These are phyloP conservation scores for Rhodocollybia butyracea DNA, from an alignment of 768 basidiomycete genomes.

Conservation along the genomic window DNA sequence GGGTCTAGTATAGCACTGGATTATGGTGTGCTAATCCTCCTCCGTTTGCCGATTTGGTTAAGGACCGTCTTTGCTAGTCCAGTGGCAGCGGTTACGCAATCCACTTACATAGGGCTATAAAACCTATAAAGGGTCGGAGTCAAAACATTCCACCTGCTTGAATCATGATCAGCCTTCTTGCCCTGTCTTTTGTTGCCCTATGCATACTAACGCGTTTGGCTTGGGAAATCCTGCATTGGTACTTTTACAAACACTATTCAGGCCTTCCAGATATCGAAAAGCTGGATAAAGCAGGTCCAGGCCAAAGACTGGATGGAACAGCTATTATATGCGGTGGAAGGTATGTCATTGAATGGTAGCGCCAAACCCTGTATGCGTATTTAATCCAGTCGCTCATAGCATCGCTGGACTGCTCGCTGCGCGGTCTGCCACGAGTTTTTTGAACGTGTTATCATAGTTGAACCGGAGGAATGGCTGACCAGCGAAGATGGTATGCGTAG, in stretches of 20 bases:
- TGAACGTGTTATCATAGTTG: constrained; percentile 23
- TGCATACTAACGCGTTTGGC: no score
- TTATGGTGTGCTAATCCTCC: no score
- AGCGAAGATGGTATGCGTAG: constrained; percentile 9
- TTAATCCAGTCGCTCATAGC: constrained; percentile 8
- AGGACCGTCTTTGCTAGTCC: no score
- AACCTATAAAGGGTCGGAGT: no score
- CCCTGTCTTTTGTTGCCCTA: no score
- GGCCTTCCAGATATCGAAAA: background rate
- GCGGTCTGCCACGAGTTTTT: constrained; percentile 24
- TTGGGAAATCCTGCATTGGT: background rate
- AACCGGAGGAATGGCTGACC: constrained; percentile 21
- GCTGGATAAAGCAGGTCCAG: background rate
- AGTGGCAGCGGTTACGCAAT: no score
- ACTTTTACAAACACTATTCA: background rate
- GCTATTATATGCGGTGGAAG: constrained; percentile 24
- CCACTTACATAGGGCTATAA: no score
- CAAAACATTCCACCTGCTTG: no score
- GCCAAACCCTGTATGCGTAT: background rate
- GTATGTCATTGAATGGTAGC: constrained; percentile 6
- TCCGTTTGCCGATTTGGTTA: no score
- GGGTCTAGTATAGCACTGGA: no score
- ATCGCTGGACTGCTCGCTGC: constrained; percentile 23
- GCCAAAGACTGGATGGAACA: constrained; percentile 15
- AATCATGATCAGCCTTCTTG: no score